Evolutionary conservation across 345 rosid species (phyloP).

Genomic region (Acer campestre): DNA sequence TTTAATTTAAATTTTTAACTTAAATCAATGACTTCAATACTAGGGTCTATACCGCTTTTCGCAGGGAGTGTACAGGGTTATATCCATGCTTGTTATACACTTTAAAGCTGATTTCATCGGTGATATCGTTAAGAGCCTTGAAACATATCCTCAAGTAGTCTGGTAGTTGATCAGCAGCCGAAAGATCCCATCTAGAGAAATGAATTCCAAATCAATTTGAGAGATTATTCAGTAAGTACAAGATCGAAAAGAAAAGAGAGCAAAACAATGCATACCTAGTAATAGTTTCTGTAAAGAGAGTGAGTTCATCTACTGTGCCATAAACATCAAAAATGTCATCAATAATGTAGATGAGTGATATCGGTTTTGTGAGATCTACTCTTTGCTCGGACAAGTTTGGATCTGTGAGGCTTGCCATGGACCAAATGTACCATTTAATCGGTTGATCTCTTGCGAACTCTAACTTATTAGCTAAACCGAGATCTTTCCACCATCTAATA

Average conservation of each 20-base stretch:
- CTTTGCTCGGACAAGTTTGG: slow-evolving; percentile 47
- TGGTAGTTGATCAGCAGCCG: slow-evolving; percentile 31
- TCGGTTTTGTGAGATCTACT: slow-evolving; percentile 48
- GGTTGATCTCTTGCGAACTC: slow-evolving; percentile 55
- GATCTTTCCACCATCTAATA: slow-evolving; percentile 64
- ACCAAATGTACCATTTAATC: slow-evolving; percentile 52
- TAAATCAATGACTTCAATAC: too few relatives aligned
- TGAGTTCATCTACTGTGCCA: slow-evolving; percentile 48
- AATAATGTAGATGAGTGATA: slow-evolving; percentile 51
- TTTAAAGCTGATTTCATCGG: slow-evolving; percentile 41
- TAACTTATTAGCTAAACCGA: slow-evolving; percentile 41
- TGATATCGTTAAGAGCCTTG: slow-evolving; percentile 44
- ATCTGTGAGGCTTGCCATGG: slow-evolving; percentile 45
- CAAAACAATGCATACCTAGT: slow-evolving; percentile 29
- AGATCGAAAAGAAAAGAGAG: too few relatives aligned
- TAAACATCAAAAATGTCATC: slow-evolving; percentile 57
- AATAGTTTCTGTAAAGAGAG: slow-evolving; percentile 42
- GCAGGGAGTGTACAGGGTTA: slow-evolving; percentile 41
- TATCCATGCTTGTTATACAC: slow-evolving; percentile 35
- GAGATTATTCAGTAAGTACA: background rate
- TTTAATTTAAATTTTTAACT: too few relatives aligned
- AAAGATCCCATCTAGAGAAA: slow-evolving; percentile 45
- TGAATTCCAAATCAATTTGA: background rate
- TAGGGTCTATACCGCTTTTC: slow-evolving; percentile 37
- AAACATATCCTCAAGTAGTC: slow-evolving; percentile 45